Evolutionary conservation across 495 filamentous ascomycete species (phyloP), one percentile per base, ranked within the genome.

Genomic region (Aspergillus asperescens): DNA sequence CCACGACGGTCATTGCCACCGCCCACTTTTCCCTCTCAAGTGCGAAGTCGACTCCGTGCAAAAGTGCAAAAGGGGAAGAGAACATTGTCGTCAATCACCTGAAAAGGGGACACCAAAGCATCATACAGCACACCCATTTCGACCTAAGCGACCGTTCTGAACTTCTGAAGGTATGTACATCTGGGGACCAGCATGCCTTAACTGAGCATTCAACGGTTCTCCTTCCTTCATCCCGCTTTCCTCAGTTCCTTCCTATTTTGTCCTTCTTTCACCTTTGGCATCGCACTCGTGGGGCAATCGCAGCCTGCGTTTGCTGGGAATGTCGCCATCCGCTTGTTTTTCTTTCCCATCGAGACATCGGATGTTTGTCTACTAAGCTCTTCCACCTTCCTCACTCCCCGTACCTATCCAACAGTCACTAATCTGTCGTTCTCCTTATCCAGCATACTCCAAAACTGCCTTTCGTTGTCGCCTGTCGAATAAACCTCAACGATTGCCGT

Each of bases 191-290:
- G 9, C 32, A 39, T 49, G 15, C 16, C 31, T 44, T 1, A 23
- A 35, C 10, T 20, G 27, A 43, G 18, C 35, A 4, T 62, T 27
- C 5, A 8, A 23, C 44, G 18, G 28, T 48, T 31, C 31, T 34
- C 40, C 40, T 42, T 48, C 41, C 45, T 28, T 46, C 19, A 39
- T 53, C 38, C 51, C 28, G 51, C 48, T 32, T 34, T 62, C 54
- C 61, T 70, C 62, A 48, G 43, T 42, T 42, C 50, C 48, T 52
- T 52, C 55, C 49, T 39, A 35, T 16, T 34, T 18, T 46, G 19
- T 28, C 66, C 50, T 40, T 58, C 63, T 46, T 55, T 57, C 60
- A 39, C 60, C 66, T 49, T 73, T 12, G 70, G 66, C 24, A 61
- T 50, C 32, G 23, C 46, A 46, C 29, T 48, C 24, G 51, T 35